phyloP scores from a whole-genome alignment of 1,284 basidiomycete genomes.

The Cystobasidiaceae sp. region DNA sequence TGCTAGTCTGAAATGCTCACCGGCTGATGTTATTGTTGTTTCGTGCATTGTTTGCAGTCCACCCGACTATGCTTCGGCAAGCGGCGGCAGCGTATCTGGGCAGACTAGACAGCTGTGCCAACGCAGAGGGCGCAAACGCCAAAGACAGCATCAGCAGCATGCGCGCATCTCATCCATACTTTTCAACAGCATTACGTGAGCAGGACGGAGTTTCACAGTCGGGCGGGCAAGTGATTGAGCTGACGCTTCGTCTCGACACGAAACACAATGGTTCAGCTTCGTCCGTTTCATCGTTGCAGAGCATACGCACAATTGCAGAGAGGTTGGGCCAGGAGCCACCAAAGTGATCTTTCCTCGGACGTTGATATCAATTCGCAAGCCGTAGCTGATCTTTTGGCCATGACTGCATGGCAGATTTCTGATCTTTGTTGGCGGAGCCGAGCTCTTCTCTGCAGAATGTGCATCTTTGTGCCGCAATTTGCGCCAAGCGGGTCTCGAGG shows the following conservation, averaged over 20 bases:
- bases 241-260: too few species aligned
- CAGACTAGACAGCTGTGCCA: background rate
- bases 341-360: background rate
- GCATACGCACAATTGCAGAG: constrained; percentile 3
- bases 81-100: constrained; percentile 29
- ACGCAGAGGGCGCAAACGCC: background rate
- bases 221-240: constrained; percentile 10
- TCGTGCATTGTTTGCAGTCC: constrained; percentile 29
- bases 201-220: background rate
- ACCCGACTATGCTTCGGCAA: constrained; percentile 33
- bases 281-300: constrained; percentile 8
- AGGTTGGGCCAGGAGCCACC: constrained; percentile 1
- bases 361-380: background rate
- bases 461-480: constrained; percentile 27
- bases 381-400: background rate
- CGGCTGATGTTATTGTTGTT: background rate
- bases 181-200: background rate
- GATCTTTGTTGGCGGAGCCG: constrained; percentile 31
- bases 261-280: background rate
- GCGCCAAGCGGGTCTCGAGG: constrained; percentile 7
- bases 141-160: background rate
- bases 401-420: background rate
- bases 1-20: too few species aligned
- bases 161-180: background rate
- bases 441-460: constrained; percentile 36